These are phyloP conservation scores for Cryphonectria carpinicola DNA, from an alignment of 2,329 filamentous ascomycete species.

Conservation along the genomic window DNA sequence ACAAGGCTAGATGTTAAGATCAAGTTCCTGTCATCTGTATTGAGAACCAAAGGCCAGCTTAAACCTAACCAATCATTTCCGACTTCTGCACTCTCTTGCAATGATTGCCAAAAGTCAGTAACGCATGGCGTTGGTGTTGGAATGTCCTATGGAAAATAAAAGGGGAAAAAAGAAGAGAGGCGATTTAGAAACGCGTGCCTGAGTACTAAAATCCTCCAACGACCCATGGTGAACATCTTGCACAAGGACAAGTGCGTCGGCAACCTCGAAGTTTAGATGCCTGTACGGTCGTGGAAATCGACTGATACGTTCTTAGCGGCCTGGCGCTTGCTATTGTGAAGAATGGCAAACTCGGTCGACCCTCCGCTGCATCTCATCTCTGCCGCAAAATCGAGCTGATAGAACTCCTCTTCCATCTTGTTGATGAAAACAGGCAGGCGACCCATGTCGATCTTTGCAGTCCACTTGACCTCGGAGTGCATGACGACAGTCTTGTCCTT, in stretches of 20 bases:
- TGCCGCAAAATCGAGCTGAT: slow-evolving; percentile 16
- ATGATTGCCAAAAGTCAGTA: neutral
- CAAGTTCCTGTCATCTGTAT: neutral
- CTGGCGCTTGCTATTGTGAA: slow-evolving; percentile 27
- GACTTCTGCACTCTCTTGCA: neutral
- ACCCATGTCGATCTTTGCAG: slow-evolving; percentile 15
- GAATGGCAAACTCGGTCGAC: slow-evolving; percentile 26
- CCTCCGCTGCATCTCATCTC: slow-evolving; percentile 29
- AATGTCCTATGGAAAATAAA: neutral
- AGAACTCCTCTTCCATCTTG: neutral
- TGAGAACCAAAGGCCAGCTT: neutral
- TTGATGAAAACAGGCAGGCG: slow-evolving; percentile 22
- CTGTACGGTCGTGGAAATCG: slow-evolving; percentile 17
- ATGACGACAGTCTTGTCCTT: slow-evolving; percentile 12
- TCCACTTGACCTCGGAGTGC: slow-evolving; percentile 27
- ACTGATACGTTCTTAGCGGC: slow-evolving; percentile 28
- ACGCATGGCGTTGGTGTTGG: neutral
- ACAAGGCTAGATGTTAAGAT: neutral
- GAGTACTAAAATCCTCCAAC: neutral
- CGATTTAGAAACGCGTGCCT: neutral
- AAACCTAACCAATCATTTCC: neutral
- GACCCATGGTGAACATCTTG: neutral
- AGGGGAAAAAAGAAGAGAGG: too few species aligned
- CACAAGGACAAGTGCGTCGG: neutral
- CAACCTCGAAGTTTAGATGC: neutral